A percentile compares a stretch with the other conserved stretches of the same genome.
phyloP scores from a whole-genome alignment of 345 rosid species.

The Anacardium occidentale region DNA sequence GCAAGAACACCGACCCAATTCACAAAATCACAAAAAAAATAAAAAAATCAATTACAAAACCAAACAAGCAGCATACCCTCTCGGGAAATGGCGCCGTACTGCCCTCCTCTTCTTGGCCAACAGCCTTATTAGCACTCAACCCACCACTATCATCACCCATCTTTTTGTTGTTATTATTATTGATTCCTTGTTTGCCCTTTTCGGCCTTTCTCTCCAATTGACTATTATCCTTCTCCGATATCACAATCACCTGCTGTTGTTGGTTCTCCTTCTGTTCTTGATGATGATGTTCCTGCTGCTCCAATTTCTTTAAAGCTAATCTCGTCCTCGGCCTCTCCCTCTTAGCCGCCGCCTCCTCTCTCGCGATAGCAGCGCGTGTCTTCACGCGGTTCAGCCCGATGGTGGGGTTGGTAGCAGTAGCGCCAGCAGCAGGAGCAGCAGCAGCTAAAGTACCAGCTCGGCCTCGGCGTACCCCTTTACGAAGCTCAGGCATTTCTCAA shows the following conservation, averaged over 20 bases:
- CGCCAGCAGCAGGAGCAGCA: slow-evolving; percentile 23
- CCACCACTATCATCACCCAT: slow-evolving; percentile 79
- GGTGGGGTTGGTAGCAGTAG: neutral
- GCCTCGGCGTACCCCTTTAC: slow-evolving; percentile 75
- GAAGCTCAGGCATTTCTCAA: slow-evolving; percentile 90
- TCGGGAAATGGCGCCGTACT: slow-evolving; percentile 88
- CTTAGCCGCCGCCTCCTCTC: slow-evolving; percentile 41
- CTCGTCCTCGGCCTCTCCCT: slow-evolving; percentile 59
- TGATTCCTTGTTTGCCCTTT: slow-evolving; percentile 35
- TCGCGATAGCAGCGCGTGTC: slow-evolving; percentile 40
- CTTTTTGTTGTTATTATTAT: slow-evolving; percentile 31
- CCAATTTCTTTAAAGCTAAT: slow-evolving; percentile 44
- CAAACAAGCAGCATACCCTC: slow-evolving; percentile 41
- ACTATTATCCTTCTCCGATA: slow-evolving; percentile 35
- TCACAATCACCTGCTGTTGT: slow-evolving; percentile 30
- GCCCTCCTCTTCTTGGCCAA: slow-evolving; percentile 87
- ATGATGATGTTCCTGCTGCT: slow-evolving; percentile 37
- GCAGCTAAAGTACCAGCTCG: slow-evolving; percentile 38
- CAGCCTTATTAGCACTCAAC: slow-evolving; percentile 68
- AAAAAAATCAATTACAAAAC: neutral
- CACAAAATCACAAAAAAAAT: neutral
- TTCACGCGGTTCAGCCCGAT: slow-evolving; percentile 30
- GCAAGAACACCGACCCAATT: neutral
- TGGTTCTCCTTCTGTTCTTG: slow-evolving; percentile 3
- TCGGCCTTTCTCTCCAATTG: slow-evolving; percentile 25